Conservation (phyloP, 768 basidiomycete genomes). For the Pholiota microspora region DNA sequence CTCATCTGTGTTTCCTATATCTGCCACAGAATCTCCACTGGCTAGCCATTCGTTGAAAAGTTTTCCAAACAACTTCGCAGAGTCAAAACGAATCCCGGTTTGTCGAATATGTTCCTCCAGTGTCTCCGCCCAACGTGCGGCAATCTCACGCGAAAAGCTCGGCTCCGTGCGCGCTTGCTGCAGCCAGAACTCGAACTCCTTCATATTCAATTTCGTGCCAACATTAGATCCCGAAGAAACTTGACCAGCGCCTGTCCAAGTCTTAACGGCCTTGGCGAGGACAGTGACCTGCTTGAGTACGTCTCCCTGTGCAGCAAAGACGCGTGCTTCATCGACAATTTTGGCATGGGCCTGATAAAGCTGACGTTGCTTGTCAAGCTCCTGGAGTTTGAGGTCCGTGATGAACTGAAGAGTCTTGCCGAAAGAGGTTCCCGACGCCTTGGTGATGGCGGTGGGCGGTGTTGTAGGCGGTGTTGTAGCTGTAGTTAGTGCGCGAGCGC, state of each 20-base stretch:
- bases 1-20: slow-evolving; percentile 12
- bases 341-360: slow-evolving; percentile 33
- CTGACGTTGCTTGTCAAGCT: slow-evolving; percentile 38
- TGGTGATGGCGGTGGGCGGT: not conserved
- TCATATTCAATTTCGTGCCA: slow-evolving; percentile 17
- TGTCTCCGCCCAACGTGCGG: slow-evolving; percentile 34
- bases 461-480: not conserved
- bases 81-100: slow-evolving; percentile 35
- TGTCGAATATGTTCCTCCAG: slow-evolving; percentile 39
- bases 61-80: slow-evolving; percentile 38
- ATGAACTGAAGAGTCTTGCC: slow-evolving; percentile 41
- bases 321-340: slow-evolving; percentile 27
- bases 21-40: slow-evolving; percentile 37
- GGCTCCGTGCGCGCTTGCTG: slow-evolving; percentile 40
- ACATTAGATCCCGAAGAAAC: slow-evolving; percentile 14
- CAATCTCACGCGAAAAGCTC: slow-evolving; percentile 32
- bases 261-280: slow-evolving; percentile 29
- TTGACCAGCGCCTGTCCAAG: slow-evolving; percentile 36
- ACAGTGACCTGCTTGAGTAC: slow-evolving; percentile 30
- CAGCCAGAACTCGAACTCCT: slow-evolving; percentile 33
- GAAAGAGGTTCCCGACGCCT: slow-evolving; percentile 22
- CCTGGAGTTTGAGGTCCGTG: slow-evolving; percentile 41
- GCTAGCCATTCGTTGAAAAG: slow-evolving; percentile 44
- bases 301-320: slow-evolving; percentile 18
- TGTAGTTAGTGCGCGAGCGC: too few species aligned